Base-by-base conservation (phyloP, 2,329 filamentous ascomycete species). In the Talaromyces albobiverticillius region DNA sequence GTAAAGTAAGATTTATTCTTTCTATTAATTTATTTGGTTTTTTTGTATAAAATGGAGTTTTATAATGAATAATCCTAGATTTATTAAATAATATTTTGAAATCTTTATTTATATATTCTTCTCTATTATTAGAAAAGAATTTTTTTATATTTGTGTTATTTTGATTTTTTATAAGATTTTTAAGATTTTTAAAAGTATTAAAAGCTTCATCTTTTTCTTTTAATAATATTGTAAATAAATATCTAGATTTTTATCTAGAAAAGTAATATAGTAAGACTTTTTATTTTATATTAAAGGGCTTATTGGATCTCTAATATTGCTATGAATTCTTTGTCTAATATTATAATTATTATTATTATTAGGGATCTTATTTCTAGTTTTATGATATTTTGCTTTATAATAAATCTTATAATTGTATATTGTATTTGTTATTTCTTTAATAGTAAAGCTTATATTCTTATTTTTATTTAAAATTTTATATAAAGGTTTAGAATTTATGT, bases 21-120 rank as follows among this genome's bases (percentile, higher is more conserved):
- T 45, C 22, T 25, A 45, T 45, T 45, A 45, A 45, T 9, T 10
- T 18, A 45, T 45, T 45, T 1, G 41, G 41, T 45, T 45, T 20
- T 45, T 45, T 45, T 45, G 41, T 45, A 45, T 45, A 45, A 26
- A 45, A 25, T 5, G 41, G 22, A 1, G 41, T 45, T 45, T 45
- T 46, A 22, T 34, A 20, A 46, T 46, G 16, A 9, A 45, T 23
- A 26, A 45, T 46, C 18, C 14, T 34, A 46, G 9, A 46, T 31
- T 31, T 29, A 46, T 46, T 29, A 34, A 46, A 46, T 46, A 46
- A 22, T 20, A 34, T 46, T 46, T 46, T 10, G 18, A 46, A 22
- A 34, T 46, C 5, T 20, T 23, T 46, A 46, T 26, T 26, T 29
- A 45, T 45, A 29, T 29, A 29, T n/a, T 45, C 6, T 29, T 7